These are phyloP conservation scores for Chytriomyces hyalinus DNA, from an alignment of 192 early-diverging fungal genomes.

Conservation along the genomic window DNA sequence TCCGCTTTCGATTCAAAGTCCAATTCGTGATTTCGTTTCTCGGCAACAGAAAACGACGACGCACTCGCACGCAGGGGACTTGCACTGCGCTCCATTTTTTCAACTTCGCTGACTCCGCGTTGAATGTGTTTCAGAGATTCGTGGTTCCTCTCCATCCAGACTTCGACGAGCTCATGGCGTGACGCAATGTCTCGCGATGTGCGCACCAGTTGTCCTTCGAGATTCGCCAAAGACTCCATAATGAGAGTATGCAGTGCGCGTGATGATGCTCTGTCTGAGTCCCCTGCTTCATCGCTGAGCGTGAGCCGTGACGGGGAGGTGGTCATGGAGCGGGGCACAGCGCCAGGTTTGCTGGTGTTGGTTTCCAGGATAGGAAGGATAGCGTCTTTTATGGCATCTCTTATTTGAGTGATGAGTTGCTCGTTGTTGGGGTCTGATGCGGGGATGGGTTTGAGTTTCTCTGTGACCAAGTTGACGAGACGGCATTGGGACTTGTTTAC, in stretches of 20 bases:
- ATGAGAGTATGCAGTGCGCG: conserved; percentile 9
- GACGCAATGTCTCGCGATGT: conserved; percentile 6
- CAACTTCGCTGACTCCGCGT: conserved; percentile 26
- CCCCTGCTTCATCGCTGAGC: neutral
- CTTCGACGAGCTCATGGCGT: conserved; percentile 30
- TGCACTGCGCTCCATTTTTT: conserved; percentile 19
- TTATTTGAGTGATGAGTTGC: neutral
- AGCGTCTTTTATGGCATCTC: neutral
- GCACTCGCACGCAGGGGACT: neutral
- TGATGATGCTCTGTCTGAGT: neutral
- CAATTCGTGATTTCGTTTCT: neutral
- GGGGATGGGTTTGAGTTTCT: conserved; percentile 4
- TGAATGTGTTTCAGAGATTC: conserved; percentile 32
- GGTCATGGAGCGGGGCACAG: neutral
- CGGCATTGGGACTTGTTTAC: conserved; percentile 38
- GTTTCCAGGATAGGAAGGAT: neutral
- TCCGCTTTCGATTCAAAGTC: conserved; percentile 1
- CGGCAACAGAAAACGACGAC: neutral
- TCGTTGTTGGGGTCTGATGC: neutral
- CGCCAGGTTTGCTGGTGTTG: neutral
- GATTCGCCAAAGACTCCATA: conserved; percentile 25
- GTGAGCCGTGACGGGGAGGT: neutral
- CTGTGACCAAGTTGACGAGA: conserved; percentile 27
- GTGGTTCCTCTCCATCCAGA: conserved; percentile 36
- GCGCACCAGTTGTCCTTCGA: conserved; percentile 8